Conservation (phyloP, 768 basidiomycete species). For the Gelatoporia subvermispora region DNA sequence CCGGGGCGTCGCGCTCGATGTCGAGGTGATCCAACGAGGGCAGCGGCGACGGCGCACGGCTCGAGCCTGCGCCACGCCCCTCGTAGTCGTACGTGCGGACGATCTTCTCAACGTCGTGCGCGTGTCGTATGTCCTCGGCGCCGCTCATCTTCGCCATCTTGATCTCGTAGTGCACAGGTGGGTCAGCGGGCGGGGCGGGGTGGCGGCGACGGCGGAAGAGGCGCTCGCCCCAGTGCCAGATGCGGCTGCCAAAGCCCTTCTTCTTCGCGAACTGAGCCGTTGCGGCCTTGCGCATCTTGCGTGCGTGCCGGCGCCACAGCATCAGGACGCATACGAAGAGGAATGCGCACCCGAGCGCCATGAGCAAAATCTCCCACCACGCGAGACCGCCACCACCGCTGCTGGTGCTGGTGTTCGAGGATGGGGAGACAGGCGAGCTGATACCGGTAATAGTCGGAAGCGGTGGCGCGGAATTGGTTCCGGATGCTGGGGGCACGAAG, state of each 20-base stretch:
- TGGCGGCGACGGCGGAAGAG: conserved; percentile 47
- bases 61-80: conserved; percentile 33
- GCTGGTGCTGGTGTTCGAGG: conserved; percentile 7
- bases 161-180: conserved; percentile 37
- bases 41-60: conserved; percentile 37
- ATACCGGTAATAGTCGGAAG: conserved; percentile 57
- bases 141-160: conserved; percentile 46
- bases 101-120: conserved; percentile 30
- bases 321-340: conserved; percentile 64
- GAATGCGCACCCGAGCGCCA: conserved; percentile 77
- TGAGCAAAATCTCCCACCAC: conserved; percentile 86
- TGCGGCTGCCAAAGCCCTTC: conserved; percentile 46
- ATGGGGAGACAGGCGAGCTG: conserved; percentile 35
- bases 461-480: conserved; percentile 34
- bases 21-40: conserved; percentile 30
- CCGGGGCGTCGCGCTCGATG: conserved; percentile 14
- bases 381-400: no score
- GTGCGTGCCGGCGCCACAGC: conserved; percentile 66
- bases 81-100: conserved; percentile 10
- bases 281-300: conserved; percentile 60
- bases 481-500: conserved; percentile 40
- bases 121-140: conserved; percentile 45
- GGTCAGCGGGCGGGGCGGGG: conserved; percentile 20
- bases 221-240: conserved; percentile 55
- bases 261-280: conserved; percentile 61